Evolutionary conservation across 2,329 filamentous ascomycete genomes (phyloP), one percentile per base, ranked within the genome.

Genomic region (Epichloe brachyelytri): DNA sequence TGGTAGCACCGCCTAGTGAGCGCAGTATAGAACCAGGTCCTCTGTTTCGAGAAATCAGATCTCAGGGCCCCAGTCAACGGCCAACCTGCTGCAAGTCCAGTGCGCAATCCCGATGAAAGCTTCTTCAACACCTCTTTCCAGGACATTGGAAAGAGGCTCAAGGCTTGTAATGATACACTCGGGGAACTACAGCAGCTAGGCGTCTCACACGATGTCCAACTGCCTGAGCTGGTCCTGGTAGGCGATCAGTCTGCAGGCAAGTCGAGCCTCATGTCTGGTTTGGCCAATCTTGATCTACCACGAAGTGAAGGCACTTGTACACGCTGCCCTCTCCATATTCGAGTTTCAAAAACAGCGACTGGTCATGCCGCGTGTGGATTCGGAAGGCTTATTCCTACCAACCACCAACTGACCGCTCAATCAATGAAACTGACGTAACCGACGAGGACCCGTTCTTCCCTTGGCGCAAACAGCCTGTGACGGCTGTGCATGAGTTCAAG

Each of bases 181-280:
- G 79, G 78, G 3, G 78, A 84, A 46, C 75, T 95, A 0, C 80
- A 87, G 48, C 75, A 82, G 5, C 74, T 91, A 0, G 86, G 85
- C 0, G 81, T 95, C 0, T 81, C 85, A 47, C 79, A 85, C 17
- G 77, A 81, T 4, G 78, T 88, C 0, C 78, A 79, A 0, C 70
- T 95, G 0, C 88, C 89, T 0, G 87, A 88, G 57, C 80, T 94
- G 10, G 85, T 91, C 5, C 78, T 95, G 0, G 80, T 95, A 0
- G 89, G 89, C 0, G 88, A 95, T 46, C 89, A 95, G 60, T 86
- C 80, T 0, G 85, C 88, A 0, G 90, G 89, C 0, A 95, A 95
- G 62, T 88, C 83, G 0, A 88, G 71, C 30, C 61, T 78, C 5
- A 78, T 78, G 76, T 82, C 82, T 12, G 82, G 78, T 0, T 77